Evolutionary conservation across 257 asterid genomes (phyloP), one percentile per base, ranked within the genome.

Genomic region (Scutellaria galericulata): DNA sequence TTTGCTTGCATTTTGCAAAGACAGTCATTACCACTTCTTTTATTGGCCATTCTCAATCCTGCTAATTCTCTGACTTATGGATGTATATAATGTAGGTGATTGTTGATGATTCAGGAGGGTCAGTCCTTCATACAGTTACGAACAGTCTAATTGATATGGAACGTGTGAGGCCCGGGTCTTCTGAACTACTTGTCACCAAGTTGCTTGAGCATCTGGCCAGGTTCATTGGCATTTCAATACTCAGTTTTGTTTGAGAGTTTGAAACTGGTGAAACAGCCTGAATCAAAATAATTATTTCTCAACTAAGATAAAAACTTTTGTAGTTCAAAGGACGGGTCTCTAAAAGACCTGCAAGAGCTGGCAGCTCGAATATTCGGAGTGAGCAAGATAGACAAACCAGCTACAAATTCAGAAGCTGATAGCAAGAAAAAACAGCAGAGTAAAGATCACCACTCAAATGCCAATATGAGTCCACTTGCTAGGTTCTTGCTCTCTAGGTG

Each of bases 401-500:
- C 80, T 71, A 47, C 86, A 64, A 81, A 62, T 71, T 73, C 86
- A 51, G 96, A 88, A 75, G 76, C 71, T 11, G 94, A 87, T 54
- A 74, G 80, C 89, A 89, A 85, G 85, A 88, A 88, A 71, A 94
- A 91, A 68, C 91, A 81, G 65, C 93, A 84, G 61, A 85, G 51
- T 53, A 87, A 91, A 82, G 97, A 92, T 68, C 83, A 77, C 64
- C 57, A 85, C 72, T 88, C 96, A 53, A 87, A 87, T 80, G 77
- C 92, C 83, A 94, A 91, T 80, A 84, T 89, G 93, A 88, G 96
- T 84, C 96, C 99, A 12, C 92, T 94, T 27, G 98, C 98, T 15
- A 83, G 97, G 83, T 94, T 94, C 85, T 85, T 94, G 88, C 97
- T 94, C 75, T 94, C 98, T 11, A 94, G 99, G 97, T 94, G 75